Evolutionary conservation across 106 monocot species (phyloP).

Genomic region (Ottelia alismoides): DNA sequence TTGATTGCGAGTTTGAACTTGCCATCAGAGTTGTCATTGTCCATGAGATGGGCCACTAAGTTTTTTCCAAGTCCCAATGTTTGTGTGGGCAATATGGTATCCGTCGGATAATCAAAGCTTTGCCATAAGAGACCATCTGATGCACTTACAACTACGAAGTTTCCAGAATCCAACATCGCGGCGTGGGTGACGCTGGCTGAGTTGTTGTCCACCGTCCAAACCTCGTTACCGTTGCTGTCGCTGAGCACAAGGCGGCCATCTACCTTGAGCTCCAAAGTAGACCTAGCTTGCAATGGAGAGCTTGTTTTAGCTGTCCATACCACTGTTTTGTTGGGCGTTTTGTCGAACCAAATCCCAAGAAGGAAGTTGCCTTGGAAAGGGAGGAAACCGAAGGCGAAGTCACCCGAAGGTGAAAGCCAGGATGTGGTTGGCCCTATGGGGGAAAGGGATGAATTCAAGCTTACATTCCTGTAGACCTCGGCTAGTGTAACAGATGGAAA

Average conservation of each 20-base stretch:
- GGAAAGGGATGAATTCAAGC: neutral
- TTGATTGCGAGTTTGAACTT: neutral
- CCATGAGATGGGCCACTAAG: neutral
- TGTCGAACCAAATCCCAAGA: conserved; percentile 1
- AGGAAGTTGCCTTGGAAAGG: neutral
- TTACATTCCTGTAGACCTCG: too few species aligned
- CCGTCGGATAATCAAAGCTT: conserved; percentile 1
- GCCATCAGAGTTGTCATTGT: neutral
- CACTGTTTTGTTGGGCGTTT: neutral
- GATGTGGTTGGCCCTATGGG: neutral
- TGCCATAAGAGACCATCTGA: neutral
- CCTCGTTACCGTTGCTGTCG: neutral
- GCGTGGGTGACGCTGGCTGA: neutral
- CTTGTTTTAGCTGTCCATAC: conserved; percentile 1
- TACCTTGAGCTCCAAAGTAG: neutral
- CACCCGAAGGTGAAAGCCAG: conserved; percentile 4
- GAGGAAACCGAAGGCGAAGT: conserved; percentile 12
- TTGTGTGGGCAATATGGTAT: conserved; percentile 1
- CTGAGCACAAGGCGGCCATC: neutral
- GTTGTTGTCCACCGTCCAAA: neutral
- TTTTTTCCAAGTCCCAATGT: neutral
- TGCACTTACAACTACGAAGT: neutral
- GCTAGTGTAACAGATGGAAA: too few species aligned
- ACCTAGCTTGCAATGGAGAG: neutral
- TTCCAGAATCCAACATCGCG: conserved; percentile 6